These are phyloP conservation scores for Aspergillus sclerotialis DNA, from an alignment of 2,329 filamentous ascomycete genomes.

Conservation along the genomic window DNA sequence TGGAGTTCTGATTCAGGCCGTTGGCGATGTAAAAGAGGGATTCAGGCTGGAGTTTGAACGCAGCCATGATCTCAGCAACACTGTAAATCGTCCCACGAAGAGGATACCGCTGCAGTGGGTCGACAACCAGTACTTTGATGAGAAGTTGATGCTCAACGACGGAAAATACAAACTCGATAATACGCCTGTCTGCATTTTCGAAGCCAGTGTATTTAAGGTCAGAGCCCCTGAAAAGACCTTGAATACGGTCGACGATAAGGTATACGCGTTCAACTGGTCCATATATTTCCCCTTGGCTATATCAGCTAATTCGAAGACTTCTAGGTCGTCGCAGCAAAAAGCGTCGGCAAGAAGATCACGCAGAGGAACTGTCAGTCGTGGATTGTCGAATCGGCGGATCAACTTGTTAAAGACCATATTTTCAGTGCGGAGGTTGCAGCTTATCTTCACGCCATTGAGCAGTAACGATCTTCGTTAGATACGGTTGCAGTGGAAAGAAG, in stretches of 20 bases:
- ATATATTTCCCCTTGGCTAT: neutral
- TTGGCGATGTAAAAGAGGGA: conserved; percentile 24
- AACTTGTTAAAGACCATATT: conserved; percentile 22
- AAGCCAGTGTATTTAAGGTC: conserved; percentile 12
- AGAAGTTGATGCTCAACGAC: conserved; percentile 19
- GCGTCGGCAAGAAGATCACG: conserved; percentile 12
- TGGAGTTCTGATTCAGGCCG: conserved; percentile 24
- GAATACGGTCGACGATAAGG: conserved; percentile 7
- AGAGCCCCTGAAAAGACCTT: conserved; percentile 10
- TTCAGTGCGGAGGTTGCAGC: conserved; percentile 13
- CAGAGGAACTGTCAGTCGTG: conserved; percentile 32
- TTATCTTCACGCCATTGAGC: conserved; percentile 19
- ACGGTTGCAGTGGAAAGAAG: too few relatives aligned
- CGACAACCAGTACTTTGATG: conserved; percentile 13
- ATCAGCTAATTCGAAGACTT: conserved; percentile 1
- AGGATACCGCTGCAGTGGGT: conserved; percentile 27
- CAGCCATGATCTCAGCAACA: conserved; percentile 12
- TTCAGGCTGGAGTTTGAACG: conserved; percentile 27
- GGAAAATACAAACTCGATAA: conserved; percentile 12
- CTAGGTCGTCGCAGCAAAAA: conserved; percentile 1
- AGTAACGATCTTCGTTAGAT: too few relatives aligned
- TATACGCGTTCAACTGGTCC: conserved; percentile 3
- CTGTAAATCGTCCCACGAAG: conserved; percentile 10
- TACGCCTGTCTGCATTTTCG: conserved; percentile 20
- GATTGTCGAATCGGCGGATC: conserved; percentile 27